A percentile compares a stretch with the other conserved stretches of the same genome.
Conservation (phyloP, 345 rosid genomes). For the Xanthoceras sorbifolium region DNA sequence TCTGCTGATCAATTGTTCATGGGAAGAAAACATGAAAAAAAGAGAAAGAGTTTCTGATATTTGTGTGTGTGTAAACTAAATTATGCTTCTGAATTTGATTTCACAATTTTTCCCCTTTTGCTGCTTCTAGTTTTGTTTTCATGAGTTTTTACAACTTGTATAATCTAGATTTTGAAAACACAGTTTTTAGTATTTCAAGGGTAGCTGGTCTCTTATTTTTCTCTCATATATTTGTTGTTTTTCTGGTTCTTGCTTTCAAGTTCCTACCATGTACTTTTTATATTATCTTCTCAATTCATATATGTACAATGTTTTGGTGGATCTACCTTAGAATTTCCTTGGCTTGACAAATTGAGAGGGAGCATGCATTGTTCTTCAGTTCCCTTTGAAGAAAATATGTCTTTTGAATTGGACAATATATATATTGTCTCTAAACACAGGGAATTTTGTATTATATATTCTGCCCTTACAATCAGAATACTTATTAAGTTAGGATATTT, state of each 20-base stretch:
- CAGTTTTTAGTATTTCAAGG: not conserved
- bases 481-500: not conserved
- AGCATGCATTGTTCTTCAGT: not conserved
- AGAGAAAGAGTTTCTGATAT: not conserved
- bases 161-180: not conserved
- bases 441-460: not conserved
- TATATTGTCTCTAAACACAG: not conserved
- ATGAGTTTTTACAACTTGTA: not conserved
- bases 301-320: not conserved
- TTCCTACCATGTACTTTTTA: not conserved
- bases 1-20: not conserved
- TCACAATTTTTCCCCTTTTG: not conserved
- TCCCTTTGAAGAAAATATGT: not conserved
- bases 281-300: not conserved
- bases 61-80: not conserved
- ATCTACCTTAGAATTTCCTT: not conserved
- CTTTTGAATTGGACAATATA: no score
- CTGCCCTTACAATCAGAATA: constrained; percentile 3
- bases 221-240: not conserved
- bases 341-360: not conserved
- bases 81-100: not conserved
- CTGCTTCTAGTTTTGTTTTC: not conserved
- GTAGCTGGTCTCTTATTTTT: not conserved
- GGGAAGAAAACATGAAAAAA: not conserved
- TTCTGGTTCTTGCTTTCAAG: not conserved